These are phyloP conservation scores for Geum urbanum DNA, from an alignment of 306 rosid genomes.

Conservation along the genomic window DNA sequence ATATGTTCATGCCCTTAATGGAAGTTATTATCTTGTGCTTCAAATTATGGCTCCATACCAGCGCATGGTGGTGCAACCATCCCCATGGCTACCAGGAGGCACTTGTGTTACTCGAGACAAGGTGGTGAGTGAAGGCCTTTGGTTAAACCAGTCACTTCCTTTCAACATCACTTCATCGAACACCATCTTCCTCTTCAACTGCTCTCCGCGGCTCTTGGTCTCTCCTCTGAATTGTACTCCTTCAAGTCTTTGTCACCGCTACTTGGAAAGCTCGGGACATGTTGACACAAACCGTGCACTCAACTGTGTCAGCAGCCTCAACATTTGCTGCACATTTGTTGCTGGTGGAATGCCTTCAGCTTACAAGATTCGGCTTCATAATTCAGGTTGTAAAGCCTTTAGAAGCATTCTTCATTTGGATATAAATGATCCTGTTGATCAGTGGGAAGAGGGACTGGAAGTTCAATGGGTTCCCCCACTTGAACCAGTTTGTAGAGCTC, in stretches of 20 bases:
- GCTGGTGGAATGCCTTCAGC: constrained; percentile 90
- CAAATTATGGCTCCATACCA: constrained; percentile 43
- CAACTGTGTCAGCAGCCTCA: constrained; percentile 55
- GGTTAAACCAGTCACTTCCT: constrained; percentile 90
- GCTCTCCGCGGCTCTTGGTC: constrained; percentile 80
- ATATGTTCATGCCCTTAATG: constrained; percentile 58
- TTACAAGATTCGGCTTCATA: constrained; percentile 81
- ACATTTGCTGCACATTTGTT: constrained; percentile 80
- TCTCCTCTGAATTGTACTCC: constrained; percentile 90
- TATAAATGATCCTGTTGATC: constrained; percentile 43
- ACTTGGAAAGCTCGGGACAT: constrained; percentile 64
- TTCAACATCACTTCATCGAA: constrained; percentile 77
- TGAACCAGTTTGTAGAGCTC: constrained; percentile 69
- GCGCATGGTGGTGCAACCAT: constrained; percentile 62
- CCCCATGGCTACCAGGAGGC: constrained; percentile 63
- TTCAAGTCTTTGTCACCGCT: constrained; percentile 75
- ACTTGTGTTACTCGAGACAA: constrained; percentile 74
- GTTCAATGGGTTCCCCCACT: constrained; percentile 78
- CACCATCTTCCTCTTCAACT: constrained; percentile 73
- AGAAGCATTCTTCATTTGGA: constrained; percentile 76
- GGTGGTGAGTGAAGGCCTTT: constrained; percentile 66
- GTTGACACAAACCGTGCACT: constrained; percentile 40
- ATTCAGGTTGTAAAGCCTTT: constrained; percentile 82
- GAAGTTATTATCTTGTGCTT: constrained; percentile 58
- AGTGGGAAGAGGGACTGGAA: constrained; percentile 90